Evolutionary conservation across 1,284 basidiomycete species (phyloP), one percentile per base, ranked within the genome.

Genomic region (Apiotrichum laibachii): DNA sequence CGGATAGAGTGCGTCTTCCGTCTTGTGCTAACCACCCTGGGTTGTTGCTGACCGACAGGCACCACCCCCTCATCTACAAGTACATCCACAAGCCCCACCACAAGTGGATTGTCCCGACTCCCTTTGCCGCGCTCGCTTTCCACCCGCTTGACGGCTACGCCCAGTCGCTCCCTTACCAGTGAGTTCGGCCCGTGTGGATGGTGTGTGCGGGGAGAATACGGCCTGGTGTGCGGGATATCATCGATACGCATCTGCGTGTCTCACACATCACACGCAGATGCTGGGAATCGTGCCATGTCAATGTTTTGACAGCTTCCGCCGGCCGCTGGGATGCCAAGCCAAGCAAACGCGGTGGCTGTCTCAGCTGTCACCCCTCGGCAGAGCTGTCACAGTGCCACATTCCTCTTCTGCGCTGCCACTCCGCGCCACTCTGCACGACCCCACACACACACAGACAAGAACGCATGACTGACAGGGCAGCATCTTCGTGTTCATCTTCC

Each of bases 51-150:
- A 33, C 45, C 15, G 5, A 33, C 4, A 16, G 19, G 45, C 95
- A 99, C 76, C 83, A 90, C 65, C 95, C 94, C 0, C 62, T 82
- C 26, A 73, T 96, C 59, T 99, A 99, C 83, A 98, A 95, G 78
- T 81, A 84, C 67, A 70, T 97, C 53, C 94, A 96, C 79, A 97
- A 96, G 79, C 92, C 94, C 0, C 95, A 99, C 78, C 95, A 99
- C 84, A 96, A 92, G 79, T 99, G 96, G 96, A 83, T 98, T 67
- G 92, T 99, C 58, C 94, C 95, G 8, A 97, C 95, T 0, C 95
- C 95, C 0, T 99, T 90, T 70, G 91, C 96, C 26, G 94, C 93
- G 39, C 89, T 97, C 74, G 95, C 95, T 0, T 99, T 99, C 86
- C 93, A 99, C 80, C 92, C 92, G 0, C 76, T 98, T 21, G 95